Conservation (phyloP, 2,329 filamentous ascomycete species). For the Orbilia quercus region DNA sequence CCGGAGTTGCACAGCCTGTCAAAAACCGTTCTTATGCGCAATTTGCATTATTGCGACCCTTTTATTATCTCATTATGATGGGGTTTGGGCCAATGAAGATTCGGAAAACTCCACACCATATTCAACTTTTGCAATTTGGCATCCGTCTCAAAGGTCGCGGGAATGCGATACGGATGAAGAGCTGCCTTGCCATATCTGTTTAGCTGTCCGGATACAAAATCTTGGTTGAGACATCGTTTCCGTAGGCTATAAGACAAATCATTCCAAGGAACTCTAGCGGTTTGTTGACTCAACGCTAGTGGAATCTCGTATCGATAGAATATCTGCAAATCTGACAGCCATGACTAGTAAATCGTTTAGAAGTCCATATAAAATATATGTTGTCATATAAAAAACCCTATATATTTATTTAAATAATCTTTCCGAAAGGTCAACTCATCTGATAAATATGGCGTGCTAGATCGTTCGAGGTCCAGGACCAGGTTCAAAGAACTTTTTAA, state of each 20-base stretch:
- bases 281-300: slow-evolving; percentile 15
- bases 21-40: slow-evolving; percentile 56
- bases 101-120: slow-evolving; percentile 56
- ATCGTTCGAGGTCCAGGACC: slow-evolving; percentile 15
- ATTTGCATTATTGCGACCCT: slow-evolving; percentile 45
- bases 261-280: slow-evolving; percentile 13
- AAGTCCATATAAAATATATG: not conserved
- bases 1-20: slow-evolving; percentile 51
- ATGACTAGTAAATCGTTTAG: too few relatives aligned
- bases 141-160: slow-evolving; percentile 12
- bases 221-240: slow-evolving; percentile 9
- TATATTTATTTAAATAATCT: too few relatives aligned
- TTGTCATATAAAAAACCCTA: too few relatives aligned
- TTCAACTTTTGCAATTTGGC: slow-evolving; percentile 34
- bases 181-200: slow-evolving; percentile 11
- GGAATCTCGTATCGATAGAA: slow-evolving; percentile 44
- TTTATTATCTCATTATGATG: slow-evolving; percentile 17
- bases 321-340: slow-evolving; percentile 28
- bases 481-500: slow-evolving; percentile 44
- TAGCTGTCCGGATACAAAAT: slow-evolving; percentile 12
- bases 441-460: slow-evolving; percentile 19
- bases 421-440: not conserved
- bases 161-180: slow-evolving; percentile 29
- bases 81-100: slow-evolving; percentile 52
- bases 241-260: slow-evolving; percentile 20